Evolutionary conservation across 495 filamentous ascomycete genomes (phyloP), one percentile per base, ranked within the genome.

Genomic region (Stereocaulon alpinum): DNA sequence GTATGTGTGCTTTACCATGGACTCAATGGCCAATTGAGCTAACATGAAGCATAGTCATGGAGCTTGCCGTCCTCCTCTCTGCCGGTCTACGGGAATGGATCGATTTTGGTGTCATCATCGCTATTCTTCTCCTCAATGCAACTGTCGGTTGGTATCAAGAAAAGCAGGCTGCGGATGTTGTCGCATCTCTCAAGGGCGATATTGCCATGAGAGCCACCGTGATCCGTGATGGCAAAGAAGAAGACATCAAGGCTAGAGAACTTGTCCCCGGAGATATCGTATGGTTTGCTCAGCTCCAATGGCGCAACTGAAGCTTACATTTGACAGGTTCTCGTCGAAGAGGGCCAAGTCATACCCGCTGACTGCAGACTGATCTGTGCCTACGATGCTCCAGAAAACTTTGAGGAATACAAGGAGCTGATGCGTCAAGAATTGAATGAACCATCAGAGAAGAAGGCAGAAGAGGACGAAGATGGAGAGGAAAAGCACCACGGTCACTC

Each of bases 61-160:
- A 91, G 82, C 67, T 91, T 66, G 87, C 87, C 76, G 86, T 88
- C 64, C 70, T 89, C 29, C 73, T 91, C 62, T 85, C 87, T 69
- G 85, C 86, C 67, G 87, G 86, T 80, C 82, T 91, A 61, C 80
- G 80, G 68, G 87, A 89, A 69, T 91, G 85, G 85, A 79, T 91
- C 61, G 87, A 91, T 70, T 86, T 89, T 57, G 87, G 87, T 76
- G 86, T 91, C 65, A 91, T 91, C 70, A 84, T 87, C 59, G 87
- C 83, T 69, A 89, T 91, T 63, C 71, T 91, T 32, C 74, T 84
- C 63, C 83, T 91, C 59, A 91, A 91, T 75, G 87, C 87, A 59
- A 68, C 77, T 55, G 87, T 89, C 69, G 87, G 87, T 75, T 91
- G 86, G 81, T 91, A 90, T 71, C 87, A 91, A 71, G 87, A 91